A percentile compares a stretch with the other conserved stretches of the same genome.
These are phyloP conservation scores for Calvatia gigantea DNA, from an alignment of 768 basidiomycete species.

Conservation along the genomic window DNA sequence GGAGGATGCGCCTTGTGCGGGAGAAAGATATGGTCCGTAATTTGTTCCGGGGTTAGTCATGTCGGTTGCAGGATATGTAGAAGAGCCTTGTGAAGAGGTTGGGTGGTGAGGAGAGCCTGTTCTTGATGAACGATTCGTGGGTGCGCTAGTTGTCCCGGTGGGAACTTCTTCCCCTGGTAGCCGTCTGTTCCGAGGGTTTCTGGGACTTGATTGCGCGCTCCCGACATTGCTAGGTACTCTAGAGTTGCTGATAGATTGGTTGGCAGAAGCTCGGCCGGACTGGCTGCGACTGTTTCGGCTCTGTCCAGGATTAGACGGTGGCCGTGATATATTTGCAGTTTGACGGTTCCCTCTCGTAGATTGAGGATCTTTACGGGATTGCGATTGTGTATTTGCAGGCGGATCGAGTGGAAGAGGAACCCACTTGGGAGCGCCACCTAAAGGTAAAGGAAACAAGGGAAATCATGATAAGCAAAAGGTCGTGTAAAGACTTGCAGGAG, in stretches of 20 bases:
- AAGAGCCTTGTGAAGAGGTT: background rate
- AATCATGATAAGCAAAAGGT: background rate
- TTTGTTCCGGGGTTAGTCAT: background rate
- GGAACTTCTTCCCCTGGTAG: constrained; percentile 35
- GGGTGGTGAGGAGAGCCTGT: background rate
- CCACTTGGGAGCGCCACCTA: constrained; percentile 9
- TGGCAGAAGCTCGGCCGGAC: constrained; percentile 25
- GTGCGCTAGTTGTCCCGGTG: constrained; percentile 1
- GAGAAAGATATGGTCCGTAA: constrained; percentile 6
- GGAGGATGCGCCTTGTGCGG: constrained; percentile 14
- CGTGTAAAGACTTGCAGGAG: background rate
- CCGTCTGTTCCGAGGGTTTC: constrained; percentile 29
- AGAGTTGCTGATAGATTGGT: constrained; percentile 26
- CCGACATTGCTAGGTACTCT: constrained; percentile 34
- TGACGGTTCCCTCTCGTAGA: background rate
- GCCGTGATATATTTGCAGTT: background rate
- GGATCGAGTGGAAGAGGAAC: constrained; percentile 6
- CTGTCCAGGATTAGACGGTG: constrained; percentile 1
- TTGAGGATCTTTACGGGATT: constrained; percentile 2
- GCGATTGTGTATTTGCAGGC: background rate
- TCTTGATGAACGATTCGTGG: constrained; percentile 6
- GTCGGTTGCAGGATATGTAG: constrained; percentile 4
- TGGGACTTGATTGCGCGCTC: constrained; percentile 24
- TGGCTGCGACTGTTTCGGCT: constrained; percentile 20
- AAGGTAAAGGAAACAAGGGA: background rate